Percentiles rank a stretch among this genome's conserved stretches.
phyloP scores from a whole-genome alignment of 1,284 basidiomycete genomes.

The Coniferiporia weirii region DNA sequence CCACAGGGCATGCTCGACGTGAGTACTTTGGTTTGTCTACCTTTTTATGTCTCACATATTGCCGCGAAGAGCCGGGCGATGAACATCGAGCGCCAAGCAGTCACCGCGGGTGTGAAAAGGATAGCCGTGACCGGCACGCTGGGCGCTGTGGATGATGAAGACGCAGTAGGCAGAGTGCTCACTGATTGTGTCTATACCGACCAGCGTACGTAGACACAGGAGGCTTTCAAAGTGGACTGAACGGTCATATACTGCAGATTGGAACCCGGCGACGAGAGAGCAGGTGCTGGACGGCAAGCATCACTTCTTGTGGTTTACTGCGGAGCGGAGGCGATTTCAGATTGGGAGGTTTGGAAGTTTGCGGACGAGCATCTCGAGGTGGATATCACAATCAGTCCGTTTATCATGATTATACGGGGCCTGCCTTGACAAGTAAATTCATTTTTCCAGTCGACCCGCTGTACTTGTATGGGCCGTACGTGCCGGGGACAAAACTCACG shows the following conservation, averaged over 20 bases:
- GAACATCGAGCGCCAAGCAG: conserved; percentile 2
- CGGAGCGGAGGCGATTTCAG: conserved; percentile 18
- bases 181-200: neutral
- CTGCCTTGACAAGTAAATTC: neutral
- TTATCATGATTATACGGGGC: neutral
- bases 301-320: conserved; percentile 9
- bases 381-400: conserved; percentile 17
- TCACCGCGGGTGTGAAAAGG: neutral
- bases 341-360: conserved; percentile 20
- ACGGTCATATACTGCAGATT: too few relatives aligned
- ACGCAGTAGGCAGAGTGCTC: neutral
- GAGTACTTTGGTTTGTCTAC: neutral
- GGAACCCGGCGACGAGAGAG: conserved; percentile 7
- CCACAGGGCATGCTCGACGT: conserved; percentile 1
- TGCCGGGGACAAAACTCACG: neutral
- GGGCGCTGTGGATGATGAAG: neutral
- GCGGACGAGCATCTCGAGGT: conserved; percentile 14
- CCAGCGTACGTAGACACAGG: neutral
- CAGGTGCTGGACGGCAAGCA: neutral
- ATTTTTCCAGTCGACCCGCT: neutral
- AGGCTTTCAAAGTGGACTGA: too few relatives aligned
- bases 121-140: conserved; percentile 10
- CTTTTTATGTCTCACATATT: neutral
- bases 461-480: neutral
- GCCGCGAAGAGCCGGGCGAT: neutral